Percentiles rank a stretch among this genome's conserved stretches.
Evolutionary conservation across 495 filamentous ascomycete genomes (phyloP).

Genomic region (Penicillium goetzii): DNA sequence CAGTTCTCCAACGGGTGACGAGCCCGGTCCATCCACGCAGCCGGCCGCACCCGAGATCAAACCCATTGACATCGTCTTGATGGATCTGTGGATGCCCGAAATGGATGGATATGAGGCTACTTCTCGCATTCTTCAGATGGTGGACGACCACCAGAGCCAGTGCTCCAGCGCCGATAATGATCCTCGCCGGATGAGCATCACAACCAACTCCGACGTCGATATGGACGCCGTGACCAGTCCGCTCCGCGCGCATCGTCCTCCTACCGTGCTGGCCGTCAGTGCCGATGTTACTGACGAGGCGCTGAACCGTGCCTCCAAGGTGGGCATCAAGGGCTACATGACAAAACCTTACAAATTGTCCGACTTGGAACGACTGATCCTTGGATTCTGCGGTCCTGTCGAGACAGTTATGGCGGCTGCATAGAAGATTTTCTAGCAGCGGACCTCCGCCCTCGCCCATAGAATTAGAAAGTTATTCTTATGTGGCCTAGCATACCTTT

Average conservation of each 20-base stretch:
- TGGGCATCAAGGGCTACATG: slow-evolving; percentile 78
- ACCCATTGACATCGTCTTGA: slow-evolving; percentile 69
- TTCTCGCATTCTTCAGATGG: slow-evolving; percentile 62
- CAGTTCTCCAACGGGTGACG: neutral
- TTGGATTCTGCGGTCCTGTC: slow-evolving; percentile 56
- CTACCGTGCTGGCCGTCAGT: slow-evolving; percentile 70
- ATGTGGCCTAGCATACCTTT: neutral
- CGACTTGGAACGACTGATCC: slow-evolving; percentile 70
- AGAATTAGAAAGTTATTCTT: slow-evolving; percentile 11
- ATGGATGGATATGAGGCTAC: slow-evolving; percentile 84
- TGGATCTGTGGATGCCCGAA: slow-evolving; percentile 88
- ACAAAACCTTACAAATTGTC: slow-evolving; percentile 77
- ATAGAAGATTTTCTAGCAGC: neutral
- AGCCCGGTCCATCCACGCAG: neutral
- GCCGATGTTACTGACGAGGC: slow-evolving; percentile 76
- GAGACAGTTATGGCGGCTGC: slow-evolving; percentile 2
- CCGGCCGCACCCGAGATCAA: slow-evolving; percentile 31
- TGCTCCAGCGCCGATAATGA: slow-evolving; percentile 15
- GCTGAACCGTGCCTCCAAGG: slow-evolving; percentile 62
- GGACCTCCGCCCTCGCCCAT: slow-evolving; percentile 1
- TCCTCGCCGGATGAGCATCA: slow-evolving; percentile 7
- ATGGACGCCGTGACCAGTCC: slow-evolving; percentile 25
- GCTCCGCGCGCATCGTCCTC: slow-evolving; percentile 27
- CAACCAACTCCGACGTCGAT: slow-evolving; percentile 22
- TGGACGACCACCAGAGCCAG: slow-evolving; percentile 39